Evolutionary conservation across 345 rosid species (phyloP).

Genomic region (Moricandia moricandioides): DNA sequence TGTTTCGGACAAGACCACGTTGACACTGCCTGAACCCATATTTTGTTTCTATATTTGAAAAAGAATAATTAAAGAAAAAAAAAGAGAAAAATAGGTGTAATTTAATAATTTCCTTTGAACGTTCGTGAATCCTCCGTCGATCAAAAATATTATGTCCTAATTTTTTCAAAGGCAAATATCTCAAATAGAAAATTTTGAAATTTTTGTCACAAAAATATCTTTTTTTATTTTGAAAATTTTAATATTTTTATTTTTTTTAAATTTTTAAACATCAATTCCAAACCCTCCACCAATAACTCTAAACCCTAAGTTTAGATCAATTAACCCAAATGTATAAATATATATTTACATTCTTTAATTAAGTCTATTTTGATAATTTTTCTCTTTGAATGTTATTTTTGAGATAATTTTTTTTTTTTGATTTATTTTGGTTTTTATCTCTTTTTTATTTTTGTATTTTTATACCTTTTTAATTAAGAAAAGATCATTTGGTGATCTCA

Average conservation of each 20-base stretch:
- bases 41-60: neutral
- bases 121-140: neutral
- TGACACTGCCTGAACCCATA: neutral
- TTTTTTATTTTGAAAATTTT: too few species aligned
- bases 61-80: neutral
- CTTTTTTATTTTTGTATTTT: neutral
- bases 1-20: neutral
- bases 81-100: neutral
- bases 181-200: too few species aligned
- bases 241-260: too few species aligned
- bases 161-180: too few species aligned
- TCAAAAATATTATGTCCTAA: neutral
- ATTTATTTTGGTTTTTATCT: neutral
- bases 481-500: slow-evolving; percentile 12
- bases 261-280: too few species aligned
- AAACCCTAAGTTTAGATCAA: too few species aligned
- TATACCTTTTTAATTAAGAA: slow-evolving; percentile 8
- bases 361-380: too few species aligned
- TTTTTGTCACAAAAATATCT: too few species aligned
- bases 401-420: neutral
- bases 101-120: neutral
- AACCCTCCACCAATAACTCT: too few species aligned
- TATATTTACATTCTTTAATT: too few species aligned
- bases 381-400: too few species aligned
- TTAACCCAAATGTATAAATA: too few species aligned